Conservation (phyloP, 345 rosid genomes). For the Carallia pectinifolia region DNA sequence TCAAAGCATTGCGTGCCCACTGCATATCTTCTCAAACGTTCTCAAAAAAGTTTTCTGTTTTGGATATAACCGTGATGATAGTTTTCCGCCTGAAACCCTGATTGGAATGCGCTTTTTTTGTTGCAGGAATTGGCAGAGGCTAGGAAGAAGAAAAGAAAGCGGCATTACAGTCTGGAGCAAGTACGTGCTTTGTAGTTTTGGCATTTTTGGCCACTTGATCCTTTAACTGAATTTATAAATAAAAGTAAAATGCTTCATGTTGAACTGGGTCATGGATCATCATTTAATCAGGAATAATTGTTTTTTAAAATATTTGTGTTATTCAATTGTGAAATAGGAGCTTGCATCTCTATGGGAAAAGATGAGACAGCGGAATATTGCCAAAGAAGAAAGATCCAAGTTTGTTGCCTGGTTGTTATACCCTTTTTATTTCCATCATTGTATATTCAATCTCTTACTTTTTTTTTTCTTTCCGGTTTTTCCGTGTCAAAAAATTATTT, state of each 20-base stretch:
- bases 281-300: neutral
- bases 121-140: constrained; percentile 68
- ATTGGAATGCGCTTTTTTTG: neutral
- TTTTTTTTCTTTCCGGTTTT: neutral
- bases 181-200: constrained; percentile 30
- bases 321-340: constrained; percentile 48
- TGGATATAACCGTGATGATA: too few species aligned
- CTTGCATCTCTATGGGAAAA: constrained; percentile 88
- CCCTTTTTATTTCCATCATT: neutral
- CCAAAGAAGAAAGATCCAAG: constrained; percentile 82
- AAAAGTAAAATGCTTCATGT: too few species aligned
- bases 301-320: neutral
- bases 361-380: constrained; percentile 86
- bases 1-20: too few species aligned
- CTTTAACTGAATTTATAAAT: too few species aligned
- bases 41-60: too few species aligned
- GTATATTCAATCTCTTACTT: neutral
- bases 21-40: too few species aligned
- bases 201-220: too few species aligned
- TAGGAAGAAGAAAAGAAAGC: constrained; percentile 87
- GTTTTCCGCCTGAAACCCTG: neutral
- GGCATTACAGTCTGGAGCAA: constrained; percentile 74
- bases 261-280: too few species aligned
- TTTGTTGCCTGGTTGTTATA: constrained; percentile 24
- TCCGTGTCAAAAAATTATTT: constrained; percentile 6